Conservation (phyloP, 2,329 filamentous ascomycete species). For the Diaporthe nobilis region DNA sequence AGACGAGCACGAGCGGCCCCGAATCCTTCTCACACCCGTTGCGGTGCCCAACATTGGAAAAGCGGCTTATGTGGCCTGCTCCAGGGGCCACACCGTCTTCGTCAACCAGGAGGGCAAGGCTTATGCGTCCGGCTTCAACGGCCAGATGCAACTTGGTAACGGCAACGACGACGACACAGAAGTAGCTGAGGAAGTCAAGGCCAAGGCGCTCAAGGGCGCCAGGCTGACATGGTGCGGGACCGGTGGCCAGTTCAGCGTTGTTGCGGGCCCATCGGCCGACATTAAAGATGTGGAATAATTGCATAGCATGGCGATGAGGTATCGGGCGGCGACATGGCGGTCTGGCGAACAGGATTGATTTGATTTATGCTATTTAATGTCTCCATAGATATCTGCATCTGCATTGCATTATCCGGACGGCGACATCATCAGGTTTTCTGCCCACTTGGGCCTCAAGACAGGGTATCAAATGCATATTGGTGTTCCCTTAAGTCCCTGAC, state of each 20-base stretch:
- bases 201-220: slow-evolving; percentile 54
- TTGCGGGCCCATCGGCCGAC: slow-evolving; percentile 41
- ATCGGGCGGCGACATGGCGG: slow-evolving; percentile 11
- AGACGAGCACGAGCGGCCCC: slow-evolving; percentile 68
- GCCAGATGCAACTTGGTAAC: slow-evolving; percentile 76
- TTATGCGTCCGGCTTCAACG: slow-evolving; percentile 77
- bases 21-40: slow-evolving; percentile 74
- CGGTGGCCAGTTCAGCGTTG: slow-evolving; percentile 69
- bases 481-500: not conserved
- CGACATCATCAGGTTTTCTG: not conserved
- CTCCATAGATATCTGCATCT: slow-evolving; percentile 23
- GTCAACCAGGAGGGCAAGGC: slow-evolving; percentile 71
- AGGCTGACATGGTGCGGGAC: slow-evolving; percentile 73
- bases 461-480: not conserved
- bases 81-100: slow-evolving; percentile 74
- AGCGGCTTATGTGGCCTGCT: slow-evolving; percentile 62
- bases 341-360: slow-evolving; percentile 1
- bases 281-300: slow-evolving; percentile 35
- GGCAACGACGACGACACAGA: slow-evolving; percentile 74
- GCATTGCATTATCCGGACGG: slow-evolving; percentile 20
- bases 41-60: slow-evolving; percentile 66
- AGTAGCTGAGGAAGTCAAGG: slow-evolving; percentile 73
- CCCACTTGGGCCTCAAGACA: not conserved
- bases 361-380: slow-evolving; percentile 8
- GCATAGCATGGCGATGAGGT: slow-evolving; percentile 32